Evolutionary conservation across 2,329 filamentous ascomycete genomes (phyloP).

Genomic region (Penicillium expansum): DNA sequence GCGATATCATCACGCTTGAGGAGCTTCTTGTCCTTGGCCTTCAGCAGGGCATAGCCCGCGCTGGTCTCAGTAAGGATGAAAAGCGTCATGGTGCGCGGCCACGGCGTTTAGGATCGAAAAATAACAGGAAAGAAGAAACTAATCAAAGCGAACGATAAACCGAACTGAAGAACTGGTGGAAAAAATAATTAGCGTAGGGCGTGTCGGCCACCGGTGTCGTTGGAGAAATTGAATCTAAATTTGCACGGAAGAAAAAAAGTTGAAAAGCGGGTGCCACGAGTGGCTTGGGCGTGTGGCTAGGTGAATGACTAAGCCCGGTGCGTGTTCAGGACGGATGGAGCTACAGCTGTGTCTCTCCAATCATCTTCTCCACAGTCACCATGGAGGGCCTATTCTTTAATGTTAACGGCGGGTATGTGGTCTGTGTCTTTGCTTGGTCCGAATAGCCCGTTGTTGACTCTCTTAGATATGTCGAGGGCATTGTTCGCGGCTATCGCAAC

Average conservation of each 20-base stretch:
- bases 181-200: constrained; percentile 29
- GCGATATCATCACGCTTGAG: constrained; percentile 81
- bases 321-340: constrained; percentile 19
- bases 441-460: constrained; percentile 15
- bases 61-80: constrained; percentile 93
- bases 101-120: constrained; percentile 28
- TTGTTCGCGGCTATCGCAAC: constrained; percentile 96
- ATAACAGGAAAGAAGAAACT: constrained; percentile 15
- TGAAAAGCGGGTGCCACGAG: constrained; percentile 32
- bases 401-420: constrained; percentile 78
- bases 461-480: constrained; percentile 87
- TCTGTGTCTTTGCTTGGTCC: not conserved
- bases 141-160: constrained; percentile 12
- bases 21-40: constrained; percentile 97
- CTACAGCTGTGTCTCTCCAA: constrained; percentile 20
- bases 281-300: constrained; percentile 27
- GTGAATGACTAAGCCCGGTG: constrained; percentile 32
- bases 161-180: constrained; percentile 16
- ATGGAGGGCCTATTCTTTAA: constrained; percentile 97
- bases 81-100: constrained; percentile 66
- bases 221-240: constrained; percentile 36
- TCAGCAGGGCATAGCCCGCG: constrained; percentile 96
- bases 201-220: constrained; percentile 35
- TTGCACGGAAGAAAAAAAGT: constrained; percentile 37
- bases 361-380: constrained; percentile 22